Evolutionary conservation across 768 basidiomycete genomes (phyloP).

Genomic region (Hortiboletus flavorubellus): DNA sequence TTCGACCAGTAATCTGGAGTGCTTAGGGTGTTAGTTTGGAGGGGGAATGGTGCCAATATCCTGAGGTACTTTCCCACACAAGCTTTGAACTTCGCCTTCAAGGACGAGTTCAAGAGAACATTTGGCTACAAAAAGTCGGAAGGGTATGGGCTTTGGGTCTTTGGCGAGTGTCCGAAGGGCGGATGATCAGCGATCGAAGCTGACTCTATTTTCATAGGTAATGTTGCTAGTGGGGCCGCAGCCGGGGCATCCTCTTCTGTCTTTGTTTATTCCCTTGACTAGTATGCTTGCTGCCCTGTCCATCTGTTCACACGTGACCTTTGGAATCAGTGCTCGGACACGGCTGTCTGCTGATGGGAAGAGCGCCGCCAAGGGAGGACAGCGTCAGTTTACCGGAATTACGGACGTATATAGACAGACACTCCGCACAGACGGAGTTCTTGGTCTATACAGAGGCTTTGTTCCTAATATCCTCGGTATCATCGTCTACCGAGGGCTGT

Average conservation of each 20-base stretch:
- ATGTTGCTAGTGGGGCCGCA: conserved; percentile 41
- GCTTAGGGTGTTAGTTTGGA: conserved; percentile 35
- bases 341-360: conserved; percentile 41
- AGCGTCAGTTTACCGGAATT: conserved; percentile 40
- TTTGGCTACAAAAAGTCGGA: conserved; percentile 38
- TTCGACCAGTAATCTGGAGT: not conserved
- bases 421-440: conserved; percentile 37
- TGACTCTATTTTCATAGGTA: conserved; percentile 26
- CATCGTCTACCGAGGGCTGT: conserved; percentile 42
- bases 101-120: conserved; percentile 39
- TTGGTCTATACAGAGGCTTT: conserved; percentile 43
- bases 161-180: conserved; percentile 19
- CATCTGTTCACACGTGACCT: not conserved
- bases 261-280: conserved; percentile 47
- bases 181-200: not conserved
- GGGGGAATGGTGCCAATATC: conserved; percentile 43
- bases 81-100: conserved; percentile 48
- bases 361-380: conserved; percentile 34
- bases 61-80: conserved; percentile 47
- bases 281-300: conserved; percentile 22
- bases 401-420: conserved; percentile 44
- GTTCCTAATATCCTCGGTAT: conserved; percentile 41
- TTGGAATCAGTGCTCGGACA: conserved; percentile 35
- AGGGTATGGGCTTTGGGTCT: conserved; percentile 37
- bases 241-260: conserved; percentile 41